Evolutionary conservation across 108 stramenopile species (phyloP).

Genomic region (Skeletonema tropicum): DNA sequence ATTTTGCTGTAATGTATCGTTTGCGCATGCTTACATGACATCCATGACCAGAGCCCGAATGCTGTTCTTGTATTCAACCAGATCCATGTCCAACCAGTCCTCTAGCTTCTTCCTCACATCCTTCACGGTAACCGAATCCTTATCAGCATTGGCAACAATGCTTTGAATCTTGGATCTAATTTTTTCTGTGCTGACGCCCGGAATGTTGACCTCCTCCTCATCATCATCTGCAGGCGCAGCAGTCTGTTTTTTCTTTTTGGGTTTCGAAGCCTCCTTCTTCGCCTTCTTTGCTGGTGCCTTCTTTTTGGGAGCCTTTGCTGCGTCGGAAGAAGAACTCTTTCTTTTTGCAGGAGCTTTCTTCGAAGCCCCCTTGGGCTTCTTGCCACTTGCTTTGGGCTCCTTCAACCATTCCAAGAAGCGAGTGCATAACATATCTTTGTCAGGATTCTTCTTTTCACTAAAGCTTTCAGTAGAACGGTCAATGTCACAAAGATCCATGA

Average conservation of each 20-base stretch:
- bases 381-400: constrained; percentile 47
- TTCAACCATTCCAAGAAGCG: constrained; percentile 49
- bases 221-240: constrained; percentile 1
- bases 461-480: constrained; percentile 32
- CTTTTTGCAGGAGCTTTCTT: constrained; percentile 21
- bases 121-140: constrained; percentile 35
- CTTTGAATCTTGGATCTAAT: constrained; percentile 35
- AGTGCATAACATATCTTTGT: constrained; percentile 35
- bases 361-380: constrained; percentile 16
- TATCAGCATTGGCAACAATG: constrained; percentile 34
- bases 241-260: constrained; percentile 17
- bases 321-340: constrained; percentile 3
- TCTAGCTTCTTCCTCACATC: constrained; percentile 38
- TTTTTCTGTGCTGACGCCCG: constrained; percentile 34
- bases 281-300: constrained; percentile 33
- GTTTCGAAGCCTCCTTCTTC: constrained; percentile 30
- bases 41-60: constrained; percentile 50
- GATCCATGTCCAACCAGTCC: constrained; percentile 49
- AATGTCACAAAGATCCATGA: constrained; percentile 47
- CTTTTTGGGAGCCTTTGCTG: constrained; percentile 27
- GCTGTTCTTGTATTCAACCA: constrained; percentile 37
- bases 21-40: constrained; percentile 27
- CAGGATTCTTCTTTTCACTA: constrained; percentile 17
- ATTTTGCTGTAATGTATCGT: not conserved
- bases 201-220: constrained; percentile 43